These are phyloP conservation scores for Lecanicillium sp. DNA, from an alignment of 2,329 filamentous ascomycete species.

Conservation along the genomic window DNA sequence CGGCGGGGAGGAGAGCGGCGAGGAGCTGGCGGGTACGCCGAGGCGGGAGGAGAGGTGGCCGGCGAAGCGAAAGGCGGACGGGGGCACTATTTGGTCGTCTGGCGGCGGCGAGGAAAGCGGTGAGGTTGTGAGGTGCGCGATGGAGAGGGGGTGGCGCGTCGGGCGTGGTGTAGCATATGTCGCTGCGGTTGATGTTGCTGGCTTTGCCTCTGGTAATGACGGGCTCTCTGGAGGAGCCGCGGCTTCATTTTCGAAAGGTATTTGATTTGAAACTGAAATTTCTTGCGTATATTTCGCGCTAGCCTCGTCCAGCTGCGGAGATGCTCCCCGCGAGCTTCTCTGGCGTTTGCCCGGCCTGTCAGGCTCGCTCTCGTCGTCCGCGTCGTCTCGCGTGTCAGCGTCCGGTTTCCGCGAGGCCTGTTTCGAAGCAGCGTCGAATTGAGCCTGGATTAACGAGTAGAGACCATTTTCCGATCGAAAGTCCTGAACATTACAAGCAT, in stretches of 20 bases:
- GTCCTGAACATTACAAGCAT: slow-evolving; percentile 41
- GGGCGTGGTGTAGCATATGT: slow-evolving; percentile 15
- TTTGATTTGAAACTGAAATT: background rate
- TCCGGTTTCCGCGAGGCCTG: slow-evolving; percentile 26
- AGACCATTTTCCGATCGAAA: slow-evolving; percentile 68
- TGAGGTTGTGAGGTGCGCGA: slow-evolving; percentile 24
- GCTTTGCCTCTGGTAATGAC: slow-evolving; percentile 13
- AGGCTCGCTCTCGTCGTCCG: slow-evolving; percentile 15
- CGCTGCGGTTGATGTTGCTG: slow-evolving; percentile 9
- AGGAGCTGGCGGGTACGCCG: slow-evolving; percentile 36
- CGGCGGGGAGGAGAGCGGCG: slow-evolving; percentile 53
- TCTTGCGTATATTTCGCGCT: too few relatives aligned
- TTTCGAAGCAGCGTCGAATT: slow-evolving; percentile 51
- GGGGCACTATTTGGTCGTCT: slow-evolving; percentile 24
- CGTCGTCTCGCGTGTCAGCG: slow-evolving; percentile 18
- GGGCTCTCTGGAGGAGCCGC: background rate
- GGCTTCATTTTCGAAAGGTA: background rate
- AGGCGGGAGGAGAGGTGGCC: slow-evolving; percentile 19
- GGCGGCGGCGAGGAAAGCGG: slow-evolving; percentile 34
- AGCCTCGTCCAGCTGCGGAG: background rate
- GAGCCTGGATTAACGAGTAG: slow-evolving; percentile 64
- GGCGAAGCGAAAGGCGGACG: slow-evolving; percentile 21
- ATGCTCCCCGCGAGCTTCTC: background rate
- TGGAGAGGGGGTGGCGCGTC: slow-evolving; percentile 14
- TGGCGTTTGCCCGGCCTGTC: slow-evolving; percentile 14